Base-by-base conservation (phyloP, 768 basidiomycete genomes). In the Tylopilus sp. region DNA sequence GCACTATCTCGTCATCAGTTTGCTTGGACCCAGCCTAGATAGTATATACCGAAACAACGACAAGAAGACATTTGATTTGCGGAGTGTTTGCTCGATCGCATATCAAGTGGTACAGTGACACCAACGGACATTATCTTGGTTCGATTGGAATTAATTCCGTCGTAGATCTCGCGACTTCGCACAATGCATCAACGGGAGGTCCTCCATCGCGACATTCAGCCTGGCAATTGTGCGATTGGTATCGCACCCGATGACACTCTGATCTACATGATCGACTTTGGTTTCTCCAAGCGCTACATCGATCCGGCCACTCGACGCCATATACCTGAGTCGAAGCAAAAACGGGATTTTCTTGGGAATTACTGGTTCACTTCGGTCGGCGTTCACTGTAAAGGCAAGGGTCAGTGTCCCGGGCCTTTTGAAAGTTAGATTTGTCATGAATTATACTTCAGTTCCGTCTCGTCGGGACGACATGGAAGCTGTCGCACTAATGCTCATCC, bases 241-340 rank as follows among this genome's bases (percentile, higher is more conserved):
- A 71, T 76, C 44, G 67, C 75, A 4, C 81, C 84, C 1, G 71
- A 86, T 55, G 74, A 85, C 13, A 74, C 74, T 46, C 75, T 69
- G 33, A 73, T 91, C 55, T 90, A 88, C 60, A 85, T 90, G 86
- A 91, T 91, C 58, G 88, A 91, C 65, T 90, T 91, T 63, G 88
- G 88, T 13, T 91, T 91, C 65, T 87, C 87, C 17, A 90, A 89
- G 61, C 77, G 77, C 28, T 91, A 86, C 56, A 81, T 89, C 55
- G 85, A 91, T 67, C 76, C 78, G 20, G 55, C 65, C 41, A 87
- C 85, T 3, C 75, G 69, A 39, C 76, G 78, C n/a, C 88, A 91
- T 59, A 86, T 91, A 51, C 80, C 81, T 17, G 83, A 89, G 50
- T 83, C 81, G 58, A 81, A 76, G 47, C 69, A 69, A 26, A 83